These are phyloP conservation scores for Aspergillus ruber DNA, from an alignment of 2,329 filamentous ascomycete species.

Conservation along the genomic window DNA sequence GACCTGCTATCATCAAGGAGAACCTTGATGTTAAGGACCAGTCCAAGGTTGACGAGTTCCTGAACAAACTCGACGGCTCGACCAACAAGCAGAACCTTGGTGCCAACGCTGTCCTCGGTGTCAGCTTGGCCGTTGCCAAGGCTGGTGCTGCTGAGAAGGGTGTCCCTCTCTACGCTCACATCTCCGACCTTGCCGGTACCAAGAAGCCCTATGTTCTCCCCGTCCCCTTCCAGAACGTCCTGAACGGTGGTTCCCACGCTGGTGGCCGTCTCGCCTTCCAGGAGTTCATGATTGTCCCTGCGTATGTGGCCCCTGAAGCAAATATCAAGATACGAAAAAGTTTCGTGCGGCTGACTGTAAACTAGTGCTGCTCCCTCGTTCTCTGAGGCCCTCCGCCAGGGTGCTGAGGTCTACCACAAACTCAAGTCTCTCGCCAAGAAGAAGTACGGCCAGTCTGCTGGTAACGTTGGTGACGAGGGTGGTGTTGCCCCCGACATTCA, in stretches of 20 bases:
- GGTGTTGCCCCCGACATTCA: conserved; percentile 99
- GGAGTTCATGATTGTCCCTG: conserved; percentile 92
- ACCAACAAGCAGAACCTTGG: conserved; percentile 82
- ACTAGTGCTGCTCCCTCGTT: conserved; percentile 74
- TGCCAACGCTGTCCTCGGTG: conserved; percentile 83
- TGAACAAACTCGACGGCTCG: conserved; percentile 78
- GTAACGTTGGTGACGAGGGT: conserved; percentile 98
- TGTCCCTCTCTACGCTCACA: conserved; percentile 79
- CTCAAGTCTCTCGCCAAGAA: conserved; percentile 97
- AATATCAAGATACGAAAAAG: not conserved
- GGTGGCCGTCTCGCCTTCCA: conserved; percentile 93
- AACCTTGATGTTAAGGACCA: conserved; percentile 81
- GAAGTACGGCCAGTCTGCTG: conserved; percentile 97
- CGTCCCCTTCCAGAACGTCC: conserved; percentile 89
- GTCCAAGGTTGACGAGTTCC: conserved; percentile 74
- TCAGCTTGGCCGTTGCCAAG: conserved; percentile 78
- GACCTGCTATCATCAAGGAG: conserved; percentile 74
- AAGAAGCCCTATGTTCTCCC: conserved; percentile 89
- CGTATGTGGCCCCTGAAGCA: conserved; percentile 44
- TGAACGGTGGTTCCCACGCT: conserved; percentile 92
- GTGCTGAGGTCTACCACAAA: conserved; percentile 95
- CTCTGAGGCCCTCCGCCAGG: conserved; percentile 92
- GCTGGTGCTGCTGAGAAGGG: conserved; percentile 84
- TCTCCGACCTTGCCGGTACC: conserved; percentile 79
- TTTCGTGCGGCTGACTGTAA: not conserved